Percentiles rank a stretch among this genome's conserved stretches.
Evolutionary conservation across 148 eudicot species (phyloP).

Genomic region (Rhododendron kiyosumense): DNA sequence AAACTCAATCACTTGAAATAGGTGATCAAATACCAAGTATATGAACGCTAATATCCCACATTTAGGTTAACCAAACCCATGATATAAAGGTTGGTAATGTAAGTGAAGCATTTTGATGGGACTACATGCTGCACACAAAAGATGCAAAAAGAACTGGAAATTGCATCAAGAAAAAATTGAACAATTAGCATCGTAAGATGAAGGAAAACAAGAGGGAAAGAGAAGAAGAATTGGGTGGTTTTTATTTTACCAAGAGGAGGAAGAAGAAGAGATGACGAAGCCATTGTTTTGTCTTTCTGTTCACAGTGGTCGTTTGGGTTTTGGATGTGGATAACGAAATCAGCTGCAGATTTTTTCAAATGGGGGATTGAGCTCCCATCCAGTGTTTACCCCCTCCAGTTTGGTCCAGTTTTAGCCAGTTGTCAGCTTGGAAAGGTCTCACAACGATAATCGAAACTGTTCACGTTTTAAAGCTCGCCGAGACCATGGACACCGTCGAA

Average conservation of each 20-base stretch:
- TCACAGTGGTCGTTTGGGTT: background rate
- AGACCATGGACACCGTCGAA: too few relatives aligned
- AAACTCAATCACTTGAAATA: background rate
- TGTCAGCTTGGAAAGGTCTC: too few relatives aligned
- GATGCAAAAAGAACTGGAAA: background rate
- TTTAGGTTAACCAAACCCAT: background rate
- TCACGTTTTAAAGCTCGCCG: too few relatives aligned
- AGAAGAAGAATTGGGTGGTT: background rate
- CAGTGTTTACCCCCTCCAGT: too few relatives aligned
- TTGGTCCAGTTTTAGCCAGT: too few relatives aligned
- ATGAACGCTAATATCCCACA: background rate
- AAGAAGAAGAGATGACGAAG: background rate
- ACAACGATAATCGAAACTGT: too few relatives aligned
- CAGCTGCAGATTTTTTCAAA: background rate
- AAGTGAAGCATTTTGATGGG: background rate
- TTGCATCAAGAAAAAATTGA: background rate
- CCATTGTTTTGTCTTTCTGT: background rate
- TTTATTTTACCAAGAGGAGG: slow-evolving; percentile 1
- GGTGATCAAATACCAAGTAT: background rate
- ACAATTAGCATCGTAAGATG: background rate
- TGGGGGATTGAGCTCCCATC: too few relatives aligned
- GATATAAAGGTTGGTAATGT: background rate
- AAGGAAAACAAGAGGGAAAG: background rate
- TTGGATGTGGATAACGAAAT: slow-evolving; percentile 13
- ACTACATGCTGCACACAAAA: background rate